Evolutionary conservation across 257 asterid genomes (phyloP).

Genomic region (Solanum ahanhuiri): DNA sequence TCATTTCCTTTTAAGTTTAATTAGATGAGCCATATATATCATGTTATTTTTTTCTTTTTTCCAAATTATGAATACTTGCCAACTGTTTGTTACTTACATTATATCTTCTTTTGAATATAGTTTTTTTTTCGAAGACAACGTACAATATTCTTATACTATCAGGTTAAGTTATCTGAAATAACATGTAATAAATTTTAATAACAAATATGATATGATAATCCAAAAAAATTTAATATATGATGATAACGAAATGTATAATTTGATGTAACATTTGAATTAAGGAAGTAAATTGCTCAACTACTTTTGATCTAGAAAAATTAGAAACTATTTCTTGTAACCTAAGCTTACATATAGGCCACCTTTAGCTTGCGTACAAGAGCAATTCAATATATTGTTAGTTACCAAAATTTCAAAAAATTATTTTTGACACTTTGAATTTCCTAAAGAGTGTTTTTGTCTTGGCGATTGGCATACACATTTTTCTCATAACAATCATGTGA

Average conservation of each 20-base stretch:
- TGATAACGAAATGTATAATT: no score
- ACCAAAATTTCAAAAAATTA: neutral
- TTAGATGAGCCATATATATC: neutral
- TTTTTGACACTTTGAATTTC: neutral
- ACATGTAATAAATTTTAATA: neutral
- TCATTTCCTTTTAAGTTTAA: neutral
- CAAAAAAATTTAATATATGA: neutral
- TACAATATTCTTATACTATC: neutral
- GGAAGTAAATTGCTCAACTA: neutral
- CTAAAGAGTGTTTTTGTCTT: conserved; percentile 1
- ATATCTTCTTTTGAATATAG: neutral
- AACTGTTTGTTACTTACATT: neutral
- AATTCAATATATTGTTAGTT: neutral
- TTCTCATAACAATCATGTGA: neutral
- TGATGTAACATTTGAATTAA: no score
- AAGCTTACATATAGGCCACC: no score
- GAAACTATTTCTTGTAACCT: neutral
- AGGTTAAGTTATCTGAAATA: neutral
- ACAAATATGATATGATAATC: neutral
- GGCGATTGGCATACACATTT: neutral
- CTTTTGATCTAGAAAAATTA: neutral
- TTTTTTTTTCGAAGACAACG: neutral
- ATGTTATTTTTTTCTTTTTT: neutral
- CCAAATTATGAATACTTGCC: neutral
- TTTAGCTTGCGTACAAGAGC: no score